Evolutionary conservation across 1,284 basidiomycete species (phyloP).

Genomic region (Polyporus tsugae): DNA sequence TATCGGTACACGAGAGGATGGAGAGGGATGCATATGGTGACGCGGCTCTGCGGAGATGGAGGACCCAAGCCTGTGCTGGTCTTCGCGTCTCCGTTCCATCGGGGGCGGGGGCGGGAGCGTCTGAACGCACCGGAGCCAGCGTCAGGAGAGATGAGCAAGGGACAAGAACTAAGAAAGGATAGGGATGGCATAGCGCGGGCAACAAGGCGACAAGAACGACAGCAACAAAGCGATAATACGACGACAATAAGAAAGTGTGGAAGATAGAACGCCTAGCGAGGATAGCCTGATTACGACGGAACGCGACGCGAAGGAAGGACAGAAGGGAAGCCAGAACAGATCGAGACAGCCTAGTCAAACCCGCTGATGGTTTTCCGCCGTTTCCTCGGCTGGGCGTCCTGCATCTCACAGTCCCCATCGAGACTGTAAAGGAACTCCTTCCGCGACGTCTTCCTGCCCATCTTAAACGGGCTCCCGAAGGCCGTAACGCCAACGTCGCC

Average conservation of each 20-base stretch:
- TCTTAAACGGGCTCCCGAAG: conserved; percentile 31
- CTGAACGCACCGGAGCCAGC: conserved; percentile 20
- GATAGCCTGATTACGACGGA: not conserved
- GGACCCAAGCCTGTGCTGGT: conserved; percentile 25
- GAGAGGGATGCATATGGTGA: conserved; percentile 24
- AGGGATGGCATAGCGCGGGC: conserved; percentile 20
- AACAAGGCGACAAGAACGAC: conserved; percentile 18
- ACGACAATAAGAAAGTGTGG: conserved; percentile 13
- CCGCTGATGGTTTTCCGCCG: conserved; percentile 40
- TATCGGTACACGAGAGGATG: conserved; percentile 20
- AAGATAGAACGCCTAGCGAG: conserved; percentile 2
- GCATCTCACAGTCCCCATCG: conserved; percentile 37
- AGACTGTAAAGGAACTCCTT: conserved; percentile 36
- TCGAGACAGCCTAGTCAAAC: conserved; percentile 24
- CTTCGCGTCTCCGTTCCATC: not conserved
- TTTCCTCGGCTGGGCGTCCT: conserved; percentile 36
- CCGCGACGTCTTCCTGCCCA: conserved; percentile 38
- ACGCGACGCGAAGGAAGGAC: not conserved
- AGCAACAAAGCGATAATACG: conserved; percentile 23
- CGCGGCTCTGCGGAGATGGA: conserved; percentile 17
- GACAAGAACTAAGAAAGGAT: conserved; percentile 9
- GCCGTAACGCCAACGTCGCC: conserved; percentile 30
- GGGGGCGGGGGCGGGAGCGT: conserved; percentile 8
- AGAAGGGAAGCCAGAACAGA: not conserved
- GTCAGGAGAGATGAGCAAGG: conserved; percentile 16